Evolutionary conservation across 805 yeast species (phyloP), one percentile per base, ranked within the genome.

Genomic region (Candida quercuum): DNA sequence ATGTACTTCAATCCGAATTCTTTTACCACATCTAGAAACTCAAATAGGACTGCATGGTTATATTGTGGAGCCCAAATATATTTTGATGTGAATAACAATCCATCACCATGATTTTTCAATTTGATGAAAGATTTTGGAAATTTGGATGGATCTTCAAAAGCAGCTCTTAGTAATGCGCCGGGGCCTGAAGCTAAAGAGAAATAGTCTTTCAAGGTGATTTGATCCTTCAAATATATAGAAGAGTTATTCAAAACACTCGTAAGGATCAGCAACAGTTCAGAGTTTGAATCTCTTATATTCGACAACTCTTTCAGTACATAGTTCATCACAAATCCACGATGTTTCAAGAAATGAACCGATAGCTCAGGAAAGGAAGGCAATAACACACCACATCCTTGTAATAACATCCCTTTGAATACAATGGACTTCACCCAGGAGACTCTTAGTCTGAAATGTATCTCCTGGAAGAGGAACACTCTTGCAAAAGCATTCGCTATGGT

Each of bases 31-130:
- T 33, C 30, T 8, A 24, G 14, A 14, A 33, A 22, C 24, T 33
- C 40, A 28, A 15, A 18, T 3, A 37, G 10, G 4, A 21, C 33
- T 15, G 10, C 23, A 14, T 24, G 26, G 13, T 33, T 28, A 29
- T 37, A 37, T n/a, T 17, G 24, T 8, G 40, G 37, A 5, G 17
- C 17, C 30, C 36, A 23, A 18, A 37, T 20, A 19, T 21, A 23
- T 28, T 22, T 37, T 3, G 36, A 23, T 9, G 32, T 32, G 10
- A 27, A 33, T 17, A 33, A 19, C 12, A 28, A 37, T 11, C 40
- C 33, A 28, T 37, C 33, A 13, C 30, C 29, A 32, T 22, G 26
- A 13, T 15, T 28, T 17, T 33, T 17, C 14, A 37, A 18, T 20
- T 22, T 17, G 12, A n/a, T 6, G 9, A 28, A 24, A 6, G 36